Conservation (phyloP, 352 stramenopile genomes). For the Phytophthora idaei region DNA sequence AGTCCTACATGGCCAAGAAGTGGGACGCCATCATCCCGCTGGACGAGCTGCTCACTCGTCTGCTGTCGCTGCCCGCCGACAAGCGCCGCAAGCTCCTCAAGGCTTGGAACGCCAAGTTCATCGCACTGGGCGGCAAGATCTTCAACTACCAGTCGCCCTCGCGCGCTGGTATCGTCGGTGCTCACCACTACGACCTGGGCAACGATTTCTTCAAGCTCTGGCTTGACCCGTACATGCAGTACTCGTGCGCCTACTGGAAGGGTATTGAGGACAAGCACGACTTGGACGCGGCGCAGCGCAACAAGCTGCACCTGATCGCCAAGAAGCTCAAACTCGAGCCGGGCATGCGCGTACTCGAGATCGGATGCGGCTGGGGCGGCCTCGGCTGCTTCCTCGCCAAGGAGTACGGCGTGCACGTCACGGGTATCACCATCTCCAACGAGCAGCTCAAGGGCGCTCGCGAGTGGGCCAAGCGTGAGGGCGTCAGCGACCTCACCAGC, state of each 20-base stretch:
- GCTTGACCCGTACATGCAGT: conserved; percentile 89
- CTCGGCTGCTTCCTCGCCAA: conserved; percentile 89
- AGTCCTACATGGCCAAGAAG: conserved; percentile 91
- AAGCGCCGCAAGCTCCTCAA: conserved; percentile 88
- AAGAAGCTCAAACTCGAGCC: conserved; percentile 87
- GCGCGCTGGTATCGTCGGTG: conserved; percentile 80
- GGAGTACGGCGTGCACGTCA: conserved; percentile 87
- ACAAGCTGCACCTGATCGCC: conserved; percentile 90
- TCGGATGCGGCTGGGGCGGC: conserved; percentile 90
- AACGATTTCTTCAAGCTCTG: conserved; percentile 92
- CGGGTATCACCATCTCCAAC: conserved; percentile 90
- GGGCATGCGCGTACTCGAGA: conserved; percentile 88
- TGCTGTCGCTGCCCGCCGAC: conserved; percentile 70
- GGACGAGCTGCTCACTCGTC: conserved; percentile 74
- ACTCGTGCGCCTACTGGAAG: conserved; percentile 89
- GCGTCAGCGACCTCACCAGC: conserved; percentile 84
- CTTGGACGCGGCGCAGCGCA: conserved; percentile 83
- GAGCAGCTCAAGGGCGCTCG: conserved; percentile 89
- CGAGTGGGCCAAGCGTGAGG: conserved; percentile 76
- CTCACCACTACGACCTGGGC: conserved; percentile 88
- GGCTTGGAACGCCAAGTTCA: conserved; percentile 86
- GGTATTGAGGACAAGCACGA: conserved; percentile 68
- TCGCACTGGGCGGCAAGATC: conserved; percentile 71
- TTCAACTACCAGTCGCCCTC: conserved; percentile 91
- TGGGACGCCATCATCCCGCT: conserved; percentile 85